phyloP scores from a whole-genome alignment of 2,329 filamentous ascomycete species.

The Davidsoniella virescens region DNA sequence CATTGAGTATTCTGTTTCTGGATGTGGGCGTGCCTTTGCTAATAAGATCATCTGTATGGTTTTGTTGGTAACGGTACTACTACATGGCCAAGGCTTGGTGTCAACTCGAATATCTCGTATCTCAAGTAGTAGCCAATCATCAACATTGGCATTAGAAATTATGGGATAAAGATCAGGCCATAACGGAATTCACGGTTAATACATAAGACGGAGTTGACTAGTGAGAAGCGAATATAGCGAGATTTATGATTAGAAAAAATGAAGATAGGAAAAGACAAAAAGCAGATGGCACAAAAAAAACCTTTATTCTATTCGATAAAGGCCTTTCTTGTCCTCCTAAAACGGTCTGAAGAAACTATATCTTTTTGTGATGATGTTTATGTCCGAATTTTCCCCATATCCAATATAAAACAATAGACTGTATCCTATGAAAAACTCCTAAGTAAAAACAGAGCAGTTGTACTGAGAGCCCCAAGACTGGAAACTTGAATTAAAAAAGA shows the following conservation, averaged over 20 bases:
- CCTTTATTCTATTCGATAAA: constrained; percentile 1
- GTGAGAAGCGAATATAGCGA: no score
- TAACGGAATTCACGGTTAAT: no score
- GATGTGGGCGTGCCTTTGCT: no score
- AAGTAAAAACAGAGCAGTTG: not conserved
- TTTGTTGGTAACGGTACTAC: no score
- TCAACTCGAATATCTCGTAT: no score
- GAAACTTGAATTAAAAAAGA: not conserved
- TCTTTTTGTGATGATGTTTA: constrained; percentile 2
- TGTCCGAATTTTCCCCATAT: constrained; percentile 1
- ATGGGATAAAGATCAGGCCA: no score
- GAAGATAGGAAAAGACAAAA: not conserved
- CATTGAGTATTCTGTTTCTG: no score
- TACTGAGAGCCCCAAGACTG: not conserved
- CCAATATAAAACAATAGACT: not conserved
- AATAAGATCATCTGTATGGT: no score
- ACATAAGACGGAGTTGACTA: no score
- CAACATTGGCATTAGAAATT: no score
- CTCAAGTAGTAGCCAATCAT: no score
- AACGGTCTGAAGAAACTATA: not conserved
- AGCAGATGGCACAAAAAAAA: not conserved
- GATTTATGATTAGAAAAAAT: not conserved
- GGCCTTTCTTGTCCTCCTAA: not conserved
- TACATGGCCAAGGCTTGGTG: no score
- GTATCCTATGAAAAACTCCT: not conserved